Conservation (phyloP, 164 flowering plant genomes). For the Paratinospora sagittata region DNA sequence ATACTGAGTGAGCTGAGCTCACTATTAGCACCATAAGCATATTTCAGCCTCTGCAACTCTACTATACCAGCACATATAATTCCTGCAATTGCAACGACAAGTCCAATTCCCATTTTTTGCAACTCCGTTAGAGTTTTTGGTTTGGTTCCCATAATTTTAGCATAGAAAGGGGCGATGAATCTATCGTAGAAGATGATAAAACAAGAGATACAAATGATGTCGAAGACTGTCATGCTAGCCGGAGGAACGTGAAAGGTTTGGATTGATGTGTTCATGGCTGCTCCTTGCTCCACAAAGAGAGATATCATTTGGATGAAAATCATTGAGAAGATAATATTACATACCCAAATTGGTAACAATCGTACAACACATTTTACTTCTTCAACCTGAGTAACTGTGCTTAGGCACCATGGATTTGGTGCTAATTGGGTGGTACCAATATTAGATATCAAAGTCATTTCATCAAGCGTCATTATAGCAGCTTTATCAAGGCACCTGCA, state of each 20-base stretch:
- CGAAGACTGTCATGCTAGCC: slow-evolving; percentile 53
- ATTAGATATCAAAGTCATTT: background rate
- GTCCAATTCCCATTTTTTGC: slow-evolving; percentile 40
- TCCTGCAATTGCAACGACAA: slow-evolving; percentile 27
- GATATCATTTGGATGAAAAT: slow-evolving; percentile 44
- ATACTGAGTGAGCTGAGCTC: slow-evolving; percentile 32
- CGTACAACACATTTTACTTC: slow-evolving; percentile 45
- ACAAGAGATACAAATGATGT: slow-evolving; percentile 31
- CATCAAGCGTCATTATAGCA: slow-evolving; percentile 24
- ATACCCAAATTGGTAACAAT: slow-evolving; percentile 42
- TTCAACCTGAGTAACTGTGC: slow-evolving; percentile 44
- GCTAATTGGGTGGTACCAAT: slow-evolving; percentile 1
- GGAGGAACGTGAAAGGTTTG: slow-evolving; percentile 40
- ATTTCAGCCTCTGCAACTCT: slow-evolving; percentile 26
- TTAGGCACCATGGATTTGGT: slow-evolving; percentile 37
- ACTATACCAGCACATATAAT: slow-evolving; percentile 32
- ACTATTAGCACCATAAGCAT: background rate
- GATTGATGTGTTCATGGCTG: slow-evolving; percentile 33
- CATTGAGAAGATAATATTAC: slow-evolving; percentile 37
- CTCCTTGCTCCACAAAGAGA: slow-evolving; percentile 50
- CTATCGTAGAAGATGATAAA: slow-evolving; percentile 32
- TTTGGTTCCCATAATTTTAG: slow-evolving; percentile 13
- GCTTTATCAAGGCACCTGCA: slow-evolving; percentile 43
- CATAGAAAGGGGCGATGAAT: slow-evolving; percentile 22
- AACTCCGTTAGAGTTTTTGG: slow-evolving; percentile 30